Evolutionary conservation across 2,329 filamentous ascomycete species (phyloP), one percentile per base, ranked within the genome.

Genomic region (Pseudocercospora musae): DNA sequence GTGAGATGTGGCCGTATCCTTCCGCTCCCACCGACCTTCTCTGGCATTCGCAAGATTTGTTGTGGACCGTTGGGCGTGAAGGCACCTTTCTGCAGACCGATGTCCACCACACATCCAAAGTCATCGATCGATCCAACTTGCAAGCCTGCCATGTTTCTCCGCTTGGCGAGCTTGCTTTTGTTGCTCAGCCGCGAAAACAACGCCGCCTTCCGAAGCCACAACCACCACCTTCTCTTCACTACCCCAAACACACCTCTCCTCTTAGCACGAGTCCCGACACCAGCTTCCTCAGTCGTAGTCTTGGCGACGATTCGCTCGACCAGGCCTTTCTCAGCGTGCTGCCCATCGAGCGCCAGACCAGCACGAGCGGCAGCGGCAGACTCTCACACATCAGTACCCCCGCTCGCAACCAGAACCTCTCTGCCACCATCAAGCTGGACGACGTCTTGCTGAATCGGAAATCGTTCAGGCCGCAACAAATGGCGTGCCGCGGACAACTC

Each of bases 51-150:
- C 84, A 85, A 73, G 85, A 88, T 71, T 76, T 86, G 6, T 76
- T 89, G 40, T 89, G 86, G 86, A 87, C 85, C 11, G 86, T 87
- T 46, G 85, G 84, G 6, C 80, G 82, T 52, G 82, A 85, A 63
- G 86, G 86, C 13, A 78, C 82, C 9, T 88, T 89, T 66, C 81
- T 84, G 18, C 86, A 89, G 71, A 85, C 82, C 31, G 86, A 89
- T 68, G 79, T 87, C 33, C 82, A 85, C 62, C 85, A 84, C 75
- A 80, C 82, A 6, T 79, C 83, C 8, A 85, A 86, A 66, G 79
- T 84, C n/a, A 78, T 85, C 53, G 84, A 86, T 68, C 80, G 82
- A 62, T 80, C 84, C 40, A 82, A 82, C 59, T 76, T 85, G 69
- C 84, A 85, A 69, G 79, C 84, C 1, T 77, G 86, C 64, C 81